Evolutionary conservation across 306 rosid species (phyloP).

Genomic region (Mucuna pruriens): DNA sequence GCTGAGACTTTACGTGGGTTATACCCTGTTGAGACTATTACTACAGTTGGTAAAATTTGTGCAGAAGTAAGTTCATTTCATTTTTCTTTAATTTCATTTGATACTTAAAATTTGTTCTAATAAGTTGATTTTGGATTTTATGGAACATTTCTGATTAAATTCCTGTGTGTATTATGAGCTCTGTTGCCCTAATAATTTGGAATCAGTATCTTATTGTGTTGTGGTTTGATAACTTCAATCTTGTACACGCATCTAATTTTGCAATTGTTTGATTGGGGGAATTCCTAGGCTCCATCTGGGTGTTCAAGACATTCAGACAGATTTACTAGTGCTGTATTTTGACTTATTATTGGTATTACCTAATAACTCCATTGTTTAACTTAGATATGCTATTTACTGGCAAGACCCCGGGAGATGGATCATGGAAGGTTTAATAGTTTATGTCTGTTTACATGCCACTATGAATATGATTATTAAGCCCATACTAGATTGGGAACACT

Average conservation of each 20-base stretch:
- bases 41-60: slow-evolving; percentile 92
- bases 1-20: slow-evolving; percentile 98
- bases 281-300: neutral
- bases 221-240: slow-evolving; percentile 31
- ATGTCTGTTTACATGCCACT: neutral
- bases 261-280: slow-evolving; percentile 1
- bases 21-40: slow-evolving; percentile 92
- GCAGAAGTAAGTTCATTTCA: slow-evolving; percentile 65
- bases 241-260: neutral
- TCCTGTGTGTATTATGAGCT: slow-evolving; percentile 1
- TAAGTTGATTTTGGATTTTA: slow-evolving; percentile 18
- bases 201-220: neutral
- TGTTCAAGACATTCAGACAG: slow-evolving; percentile 23
- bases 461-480: neutral
- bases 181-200: slow-evolving; percentile 26
- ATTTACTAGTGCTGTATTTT: slow-evolving; percentile 1
- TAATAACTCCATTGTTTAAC: neutral
- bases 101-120: slow-evolving; percentile 24
- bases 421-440: neutral
- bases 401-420: neutral
- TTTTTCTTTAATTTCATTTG: slow-evolving; percentile 21
- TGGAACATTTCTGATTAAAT: slow-evolving; percentile 10
- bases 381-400: neutral
- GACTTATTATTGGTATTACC: neutral
- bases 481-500: neutral